Evolutionary conservation across 164 flowering plant species (phyloP).

Genomic region (Tetracentron sinense): DNA sequence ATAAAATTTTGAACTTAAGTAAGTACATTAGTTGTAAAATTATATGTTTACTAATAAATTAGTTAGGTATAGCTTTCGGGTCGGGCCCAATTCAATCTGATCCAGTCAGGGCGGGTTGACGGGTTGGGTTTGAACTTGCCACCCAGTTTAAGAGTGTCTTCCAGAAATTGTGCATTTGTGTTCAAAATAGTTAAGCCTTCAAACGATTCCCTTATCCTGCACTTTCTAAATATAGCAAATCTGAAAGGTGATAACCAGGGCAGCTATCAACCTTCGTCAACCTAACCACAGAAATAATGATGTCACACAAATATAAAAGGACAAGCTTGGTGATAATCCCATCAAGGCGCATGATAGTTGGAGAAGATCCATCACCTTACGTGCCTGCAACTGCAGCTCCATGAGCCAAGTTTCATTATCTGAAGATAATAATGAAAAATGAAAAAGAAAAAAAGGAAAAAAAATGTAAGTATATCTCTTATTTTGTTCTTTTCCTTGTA

Average conservation of each 20-base stretch:
- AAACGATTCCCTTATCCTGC: background rate
- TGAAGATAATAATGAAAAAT: conserved; percentile 3
- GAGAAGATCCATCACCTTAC: conserved; percentile 22
- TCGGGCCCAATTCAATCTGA: background rate
- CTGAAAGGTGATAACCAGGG: background rate
- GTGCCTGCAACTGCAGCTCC: conserved; percentile 27
- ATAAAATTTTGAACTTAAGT: no score
- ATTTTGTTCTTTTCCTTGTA: conserved; percentile 13
- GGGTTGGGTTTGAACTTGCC: background rate
- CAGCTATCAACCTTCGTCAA: background rate
- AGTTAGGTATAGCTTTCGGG: no score
- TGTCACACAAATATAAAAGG: conserved; percentile 10
- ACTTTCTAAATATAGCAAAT: background rate
- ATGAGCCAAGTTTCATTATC: conserved; percentile 17
- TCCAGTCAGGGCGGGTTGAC: background rate
- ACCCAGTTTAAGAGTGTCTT: background rate
- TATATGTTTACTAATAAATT: no score
- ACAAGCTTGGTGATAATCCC: conserved; percentile 14
- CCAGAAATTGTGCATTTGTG: background rate
- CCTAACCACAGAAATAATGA: conserved; percentile 6
- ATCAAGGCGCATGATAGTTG: conserved; percentile 8
- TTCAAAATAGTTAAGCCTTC: background rate
- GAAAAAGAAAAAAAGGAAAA: background rate
- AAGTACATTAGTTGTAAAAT: no score
- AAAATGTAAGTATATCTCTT: conserved; percentile 7